phyloP scores from a whole-genome alignment of 768 basidiomycete species.

The Trametes sanguinea region DNA sequence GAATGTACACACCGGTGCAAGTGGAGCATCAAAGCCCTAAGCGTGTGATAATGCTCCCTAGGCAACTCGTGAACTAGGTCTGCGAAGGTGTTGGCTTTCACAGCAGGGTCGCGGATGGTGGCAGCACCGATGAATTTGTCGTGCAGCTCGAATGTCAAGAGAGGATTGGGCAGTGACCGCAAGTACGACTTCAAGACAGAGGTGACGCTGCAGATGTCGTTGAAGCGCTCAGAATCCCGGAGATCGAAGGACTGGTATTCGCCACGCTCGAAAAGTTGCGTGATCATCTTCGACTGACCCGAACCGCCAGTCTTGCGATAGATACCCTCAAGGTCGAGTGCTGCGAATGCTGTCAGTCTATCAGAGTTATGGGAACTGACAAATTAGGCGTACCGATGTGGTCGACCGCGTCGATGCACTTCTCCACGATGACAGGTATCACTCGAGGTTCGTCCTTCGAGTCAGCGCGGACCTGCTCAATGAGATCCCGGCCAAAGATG shows the following conservation, averaged over 20 bases:
- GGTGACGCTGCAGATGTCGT: conserved; percentile 96
- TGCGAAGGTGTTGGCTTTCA: conserved; percentile 61
- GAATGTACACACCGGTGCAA: conserved; percentile 65
- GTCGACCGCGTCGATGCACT: conserved; percentile 95
- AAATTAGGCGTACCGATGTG: conserved; percentile 59
- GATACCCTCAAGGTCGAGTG: conserved; percentile 95
- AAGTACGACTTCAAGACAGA: conserved; percentile 97
- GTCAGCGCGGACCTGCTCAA: conserved; percentile 80
- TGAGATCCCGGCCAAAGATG: conserved; percentile 90
- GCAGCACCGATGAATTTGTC: conserved; percentile 85
- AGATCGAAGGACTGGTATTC: conserved; percentile 90
- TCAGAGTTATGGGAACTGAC: not conserved
- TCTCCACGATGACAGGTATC: conserved; percentile 89
- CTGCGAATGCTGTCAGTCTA: conserved; percentile 38
- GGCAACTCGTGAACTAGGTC: conserved; percentile 80
- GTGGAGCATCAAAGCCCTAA: conserved; percentile 83
- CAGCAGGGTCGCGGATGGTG: conserved; percentile 59
- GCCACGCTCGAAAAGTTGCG: conserved; percentile 91
- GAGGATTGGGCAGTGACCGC: conserved; percentile 86
- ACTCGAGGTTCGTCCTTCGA: conserved; percentile 56
- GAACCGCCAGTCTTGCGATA: conserved; percentile 97
- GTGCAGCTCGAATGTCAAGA: conserved; percentile 89
- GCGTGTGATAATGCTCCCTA: conserved; percentile 82
- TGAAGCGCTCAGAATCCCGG: conserved; percentile 84
- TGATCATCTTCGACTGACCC: conserved; percentile 89